These are phyloP conservation scores for Suhomyces maxii DNA, from an alignment of 1,139 yeast species.

Conservation along the genomic window DNA sequence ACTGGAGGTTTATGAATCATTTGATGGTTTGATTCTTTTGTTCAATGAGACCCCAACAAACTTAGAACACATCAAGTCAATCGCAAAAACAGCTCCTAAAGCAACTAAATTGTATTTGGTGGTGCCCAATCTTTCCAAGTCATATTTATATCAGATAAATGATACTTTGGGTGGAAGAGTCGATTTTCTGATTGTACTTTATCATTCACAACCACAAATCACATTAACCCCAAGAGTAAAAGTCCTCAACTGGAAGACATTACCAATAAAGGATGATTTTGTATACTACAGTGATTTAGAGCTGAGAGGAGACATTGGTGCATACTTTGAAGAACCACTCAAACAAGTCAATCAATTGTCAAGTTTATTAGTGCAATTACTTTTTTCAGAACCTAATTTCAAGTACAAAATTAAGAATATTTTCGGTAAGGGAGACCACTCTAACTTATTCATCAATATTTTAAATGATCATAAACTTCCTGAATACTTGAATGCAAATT, in stretches of 20 bases:
- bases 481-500: constrained; percentile 28
- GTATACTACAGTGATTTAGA: constrained; percentile 3
- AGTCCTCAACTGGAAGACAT: constrained; percentile 34
- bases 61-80: constrained; percentile 6
- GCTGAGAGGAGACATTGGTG: constrained; percentile 20
- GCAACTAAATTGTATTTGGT: constrained; percentile 25
- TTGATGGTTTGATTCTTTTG: constrained; percentile 41
- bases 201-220: constrained; percentile 16
- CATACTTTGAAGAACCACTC: constrained; percentile 39
- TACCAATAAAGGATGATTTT: constrained; percentile 34
- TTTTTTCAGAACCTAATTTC: constrained; percentile 17
- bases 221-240: constrained; percentile 18
- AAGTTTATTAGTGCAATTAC: constrained; percentile 25
- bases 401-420: constrained; percentile 36
- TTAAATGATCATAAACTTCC: constrained; percentile 28
- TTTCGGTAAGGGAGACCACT: constrained; percentile 43
- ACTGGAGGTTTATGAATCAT: constrained; percentile 13
- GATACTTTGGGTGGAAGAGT: constrained; percentile 19
- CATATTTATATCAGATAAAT: constrained; percentile 32
- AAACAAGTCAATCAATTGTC: constrained; percentile 31
- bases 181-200: constrained; percentile 17
- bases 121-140: constrained; percentile 32
- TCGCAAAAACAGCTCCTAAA: constrained; percentile 8
- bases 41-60: constrained; percentile 22
- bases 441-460: constrained; percentile 31